A percentile compares a stretch with the other conserved stretches of the same genome.
These are phyloP conservation scores for Paecilomyces sp. DNA, from an alignment of 2,329 filamentous ascomycete genomes.

Conservation along the genomic window DNA sequence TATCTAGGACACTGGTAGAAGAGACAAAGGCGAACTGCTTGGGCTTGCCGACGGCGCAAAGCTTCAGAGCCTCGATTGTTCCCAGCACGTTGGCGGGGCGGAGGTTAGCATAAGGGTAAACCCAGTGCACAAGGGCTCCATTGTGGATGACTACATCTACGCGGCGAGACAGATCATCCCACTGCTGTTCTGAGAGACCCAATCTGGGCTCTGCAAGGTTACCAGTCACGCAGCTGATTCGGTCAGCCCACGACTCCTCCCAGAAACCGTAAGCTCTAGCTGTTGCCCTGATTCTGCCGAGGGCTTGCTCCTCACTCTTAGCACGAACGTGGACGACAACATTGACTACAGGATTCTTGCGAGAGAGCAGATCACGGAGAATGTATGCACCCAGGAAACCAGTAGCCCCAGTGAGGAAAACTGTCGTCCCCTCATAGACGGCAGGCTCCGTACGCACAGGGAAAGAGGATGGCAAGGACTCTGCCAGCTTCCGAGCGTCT, in stretches of 20 bases:
- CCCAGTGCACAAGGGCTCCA: slow-evolving; percentile 72
- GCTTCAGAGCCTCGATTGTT: slow-evolving; percentile 66
- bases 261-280: slow-evolving; percentile 74
- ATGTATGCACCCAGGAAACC: slow-evolving; percentile 84
- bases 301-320: slow-evolving; percentile 52
- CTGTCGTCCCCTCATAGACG: slow-evolving; percentile 40
- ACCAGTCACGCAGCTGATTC: slow-evolving; percentile 63
- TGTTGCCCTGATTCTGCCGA: slow-evolving; percentile 59
- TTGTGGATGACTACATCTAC: slow-evolving; percentile 77
- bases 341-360: slow-evolving; percentile 48
- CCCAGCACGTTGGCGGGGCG: slow-evolving; percentile 70
- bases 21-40: slow-evolving; percentile 78
- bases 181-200: slow-evolving; percentile 60
- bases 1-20: slow-evolving; percentile 77
- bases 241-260: slow-evolving; percentile 54
- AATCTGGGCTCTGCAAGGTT: slow-evolving; percentile 67
- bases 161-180: slow-evolving; percentile 57
- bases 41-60: slow-evolving; percentile 69
- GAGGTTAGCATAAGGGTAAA: slow-evolving; percentile 67
- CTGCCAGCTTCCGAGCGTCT: slow-evolving; percentile 42
- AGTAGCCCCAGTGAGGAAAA: slow-evolving; percentile 83
- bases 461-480: slow-evolving; percentile 42
- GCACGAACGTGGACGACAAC: slow-evolving; percentile 72
- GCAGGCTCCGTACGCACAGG: slow-evolving; percentile 25
- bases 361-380: slow-evolving; percentile 64